A percentile compares a stretch with the other conserved stretches of the same genome.
These are phyloP conservation scores for Hamigera avellanea DNA, from an alignment of 495 filamentous ascomycete genomes.

Conservation along the genomic window DNA sequence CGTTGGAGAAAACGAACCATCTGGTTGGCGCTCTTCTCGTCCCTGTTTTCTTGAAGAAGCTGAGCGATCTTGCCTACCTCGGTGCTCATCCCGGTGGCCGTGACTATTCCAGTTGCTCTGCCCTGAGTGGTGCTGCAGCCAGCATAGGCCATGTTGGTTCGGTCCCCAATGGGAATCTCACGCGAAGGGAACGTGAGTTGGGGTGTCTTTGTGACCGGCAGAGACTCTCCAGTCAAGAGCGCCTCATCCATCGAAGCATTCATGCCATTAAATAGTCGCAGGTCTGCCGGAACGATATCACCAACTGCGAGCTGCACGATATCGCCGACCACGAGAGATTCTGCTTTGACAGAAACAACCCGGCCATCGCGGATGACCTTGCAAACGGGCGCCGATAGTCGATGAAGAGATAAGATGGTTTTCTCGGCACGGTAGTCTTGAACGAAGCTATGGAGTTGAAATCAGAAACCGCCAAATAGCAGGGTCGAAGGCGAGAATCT, in stretches of 20 bases:
- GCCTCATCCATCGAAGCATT: constrained; percentile 64
- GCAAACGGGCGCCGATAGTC: constrained; percentile 69
- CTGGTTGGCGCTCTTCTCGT: constrained; percentile 43
- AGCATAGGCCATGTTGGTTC: constrained; percentile 58
- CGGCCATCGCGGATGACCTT: constrained; percentile 63
- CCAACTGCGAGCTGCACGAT: constrained; percentile 58
- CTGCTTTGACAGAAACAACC: constrained; percentile 51
- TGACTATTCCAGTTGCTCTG: constrained; percentile 51
- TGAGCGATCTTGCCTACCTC: constrained; percentile 77
- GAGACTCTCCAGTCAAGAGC: constrained; percentile 62
- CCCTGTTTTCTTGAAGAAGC: constrained; percentile 31
- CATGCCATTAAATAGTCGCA: constrained; percentile 64
- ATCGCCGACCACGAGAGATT: constrained; percentile 72
- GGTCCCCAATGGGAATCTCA: constrained; percentile 52
- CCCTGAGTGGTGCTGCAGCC: constrained; percentile 61
- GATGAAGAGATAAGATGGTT: constrained; percentile 70
- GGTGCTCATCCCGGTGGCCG: constrained; percentile 67
- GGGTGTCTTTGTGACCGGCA: constrained; percentile 51
- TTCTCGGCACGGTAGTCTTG: constrained; percentile 82
- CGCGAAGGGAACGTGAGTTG: constrained; percentile 51
- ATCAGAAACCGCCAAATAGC: neutral
- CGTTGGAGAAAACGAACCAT: constrained; percentile 49
- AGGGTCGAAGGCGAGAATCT: too few species aligned
- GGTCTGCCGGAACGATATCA: constrained; percentile 61
- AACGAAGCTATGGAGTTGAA: constrained; percentile 36